Evolutionary conservation across 345 rosid genomes (phyloP), one percentile per base, ranked within the genome.

Genomic region (Dipteronia sinensis): DNA sequence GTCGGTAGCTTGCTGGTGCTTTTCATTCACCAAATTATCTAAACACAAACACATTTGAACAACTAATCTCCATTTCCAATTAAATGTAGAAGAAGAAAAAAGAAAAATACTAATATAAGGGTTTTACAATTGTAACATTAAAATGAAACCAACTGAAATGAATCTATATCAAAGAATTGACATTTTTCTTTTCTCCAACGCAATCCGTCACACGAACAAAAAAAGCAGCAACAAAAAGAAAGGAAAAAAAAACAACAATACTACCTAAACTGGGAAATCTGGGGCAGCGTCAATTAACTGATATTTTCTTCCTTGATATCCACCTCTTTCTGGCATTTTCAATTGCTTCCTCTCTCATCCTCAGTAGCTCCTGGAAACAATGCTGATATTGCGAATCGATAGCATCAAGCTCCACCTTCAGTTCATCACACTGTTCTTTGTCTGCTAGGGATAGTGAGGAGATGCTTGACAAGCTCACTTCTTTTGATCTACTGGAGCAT

Each of bases 331-430:
- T 87, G 73, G 90, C 92, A 71, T 78, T 83, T 76, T 81, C 90
- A 64, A 88, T 84, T 17, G 91, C 96, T 75, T 86, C 97, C 73
- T 92, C 97, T 76, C 89, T 89, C 80, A 85, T 76, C 89, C 82
- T 90, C 81, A 79, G 7, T 11, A 93, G 90, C 80, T 92, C 92
- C 65, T 85, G 89, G 63, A 89, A 74, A 74, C 89, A 89, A 70
- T 87, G 86, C 51, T 82, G 80, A 82, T 84, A 91, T 67, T 88
- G 91, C 10, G 86, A 42, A 71, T 88, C 86, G 61, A 92, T 88
- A 17, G 85, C 70, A 51, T 87, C 80, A 8, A 93, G 86, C 81
- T 91, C 90, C 74, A 75, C 78, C 87, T 89, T 87, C 47, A 90
- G 88, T 42, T 81, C 91, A 17, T 81, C 85, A 1, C 70, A 62